phyloP scores from a whole-genome alignment of 768 basidiomycete species.

The Suillus cothurnatus region DNA sequence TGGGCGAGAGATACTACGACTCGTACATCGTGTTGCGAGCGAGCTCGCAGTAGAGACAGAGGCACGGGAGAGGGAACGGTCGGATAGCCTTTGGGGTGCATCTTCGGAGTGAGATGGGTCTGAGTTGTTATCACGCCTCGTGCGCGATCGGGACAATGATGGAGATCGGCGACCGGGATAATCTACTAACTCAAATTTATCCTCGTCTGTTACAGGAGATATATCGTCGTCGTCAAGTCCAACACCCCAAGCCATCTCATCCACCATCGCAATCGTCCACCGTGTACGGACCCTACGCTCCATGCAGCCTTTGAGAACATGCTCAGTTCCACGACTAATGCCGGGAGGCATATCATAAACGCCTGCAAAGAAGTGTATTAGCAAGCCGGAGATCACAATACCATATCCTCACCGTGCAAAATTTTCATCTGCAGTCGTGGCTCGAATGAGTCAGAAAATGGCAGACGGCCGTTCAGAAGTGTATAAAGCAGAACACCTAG shows the following conservation, averaged over 20 bases:
- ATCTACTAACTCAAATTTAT: conserved; percentile 31
- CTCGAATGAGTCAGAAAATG: conserved; percentile 89
- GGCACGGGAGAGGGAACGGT: conserved; percentile 53
- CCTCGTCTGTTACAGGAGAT: conserved; percentile 26
- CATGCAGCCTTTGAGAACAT: conserved; percentile 80
- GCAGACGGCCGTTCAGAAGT: conserved; percentile 81
- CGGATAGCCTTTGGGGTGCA: conserved; percentile 37
- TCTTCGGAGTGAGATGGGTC: conserved; percentile 33
- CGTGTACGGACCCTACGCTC: conserved; percentile 60
- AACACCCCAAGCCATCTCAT: conserved; percentile 79
- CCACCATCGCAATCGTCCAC: conserved; percentile 83
- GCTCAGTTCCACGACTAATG: conserved; percentile 63
- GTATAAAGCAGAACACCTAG: conserved; percentile 88
- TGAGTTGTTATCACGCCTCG: conserved; percentile 24
- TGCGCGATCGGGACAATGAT: conserved; percentile 24
- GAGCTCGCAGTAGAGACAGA: conserved; percentile 44
- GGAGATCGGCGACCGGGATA: conserved; percentile 16
- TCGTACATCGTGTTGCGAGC: conserved; percentile 38
- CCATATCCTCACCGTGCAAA: conserved; percentile 62
- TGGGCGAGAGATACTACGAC: conserved; percentile 45
- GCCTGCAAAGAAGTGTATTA: conserved; percentile 43
- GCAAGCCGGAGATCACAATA: conserved; percentile 4
- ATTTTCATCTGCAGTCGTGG: conserved; percentile 93
- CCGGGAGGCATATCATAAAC: conserved; percentile 58
- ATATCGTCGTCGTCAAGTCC: conserved; percentile 47